Conservation (phyloP, 1,139 yeast genomes). For the Torulaspora pretoriensis region DNA sequence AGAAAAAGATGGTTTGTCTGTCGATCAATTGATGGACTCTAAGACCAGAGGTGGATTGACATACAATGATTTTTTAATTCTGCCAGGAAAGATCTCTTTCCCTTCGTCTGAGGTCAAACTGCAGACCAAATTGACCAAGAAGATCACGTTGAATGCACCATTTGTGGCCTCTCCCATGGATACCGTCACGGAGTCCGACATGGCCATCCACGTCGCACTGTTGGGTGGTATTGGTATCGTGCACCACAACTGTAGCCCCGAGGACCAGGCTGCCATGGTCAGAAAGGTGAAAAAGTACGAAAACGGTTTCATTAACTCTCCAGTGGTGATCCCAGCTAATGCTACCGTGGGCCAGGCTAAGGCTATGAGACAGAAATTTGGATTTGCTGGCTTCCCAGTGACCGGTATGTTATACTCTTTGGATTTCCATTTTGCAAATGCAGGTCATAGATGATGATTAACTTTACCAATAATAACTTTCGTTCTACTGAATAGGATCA, state of each 20-base stretch:
- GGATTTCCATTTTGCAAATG: constrained; percentile 12
- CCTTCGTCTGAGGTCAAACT: constrained; percentile 72
- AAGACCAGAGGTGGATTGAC: constrained; percentile 91
- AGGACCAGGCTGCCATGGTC: constrained; percentile 98
- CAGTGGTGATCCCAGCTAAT: constrained; percentile 75
- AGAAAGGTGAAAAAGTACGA: constrained; percentile 93
- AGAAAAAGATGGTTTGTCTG: constrained; percentile 80
- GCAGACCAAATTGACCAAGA: constrained; percentile 85
- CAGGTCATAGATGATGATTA: constrained; percentile 53
- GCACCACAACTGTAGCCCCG: constrained; percentile 95
- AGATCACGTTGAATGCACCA: constrained; percentile 87
- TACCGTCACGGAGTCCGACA: constrained; percentile 92
- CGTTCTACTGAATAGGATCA: constrained; percentile 99
- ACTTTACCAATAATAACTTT: constrained; percentile 65
- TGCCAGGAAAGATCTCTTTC: constrained; percentile 93
- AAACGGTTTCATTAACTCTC: constrained; percentile 95
- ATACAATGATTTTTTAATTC: constrained; percentile 89
- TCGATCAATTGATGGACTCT: constrained; percentile 84
- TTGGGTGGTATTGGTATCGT: constrained; percentile 99
- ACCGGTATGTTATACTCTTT: constrained; percentile 73
- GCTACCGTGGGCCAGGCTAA: constrained; percentile 79
- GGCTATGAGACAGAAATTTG: constrained; percentile 63
- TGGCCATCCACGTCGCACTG: constrained; percentile 99
- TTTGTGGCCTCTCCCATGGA: constrained; percentile 99
- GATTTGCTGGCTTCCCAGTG: constrained; percentile 97